These are phyloP conservation scores for Cyclotella atomus DNA, from an alignment of 108 stramenopile genomes.

Conservation along the genomic window DNA sequence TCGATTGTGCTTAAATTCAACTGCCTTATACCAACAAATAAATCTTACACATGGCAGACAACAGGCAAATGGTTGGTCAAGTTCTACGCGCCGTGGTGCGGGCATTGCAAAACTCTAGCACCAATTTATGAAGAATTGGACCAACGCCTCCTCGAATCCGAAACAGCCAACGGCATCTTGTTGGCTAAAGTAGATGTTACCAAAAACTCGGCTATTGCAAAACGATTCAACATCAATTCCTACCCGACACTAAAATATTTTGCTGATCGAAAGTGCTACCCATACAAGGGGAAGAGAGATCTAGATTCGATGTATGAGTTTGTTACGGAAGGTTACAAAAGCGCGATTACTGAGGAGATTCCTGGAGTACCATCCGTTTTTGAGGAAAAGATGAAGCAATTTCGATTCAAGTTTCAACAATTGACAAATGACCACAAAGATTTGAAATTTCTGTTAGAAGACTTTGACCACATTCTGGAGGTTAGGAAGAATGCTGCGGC, in stretches of 20 bases:
- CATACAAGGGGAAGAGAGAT: conserved; percentile 45
- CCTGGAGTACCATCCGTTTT: conserved; percentile 38
- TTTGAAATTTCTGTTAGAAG: conserved; percentile 45
- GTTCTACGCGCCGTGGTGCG: conserved; percentile 62
- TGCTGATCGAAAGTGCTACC: conserved; percentile 60
- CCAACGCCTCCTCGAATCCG: conserved; percentile 30
- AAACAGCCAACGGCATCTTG: conserved; percentile 48
- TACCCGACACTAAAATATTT: conserved; percentile 63
- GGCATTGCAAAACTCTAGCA: conserved; percentile 50
- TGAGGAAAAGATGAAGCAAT: conserved; percentile 41
- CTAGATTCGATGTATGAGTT: conserved; percentile 48
- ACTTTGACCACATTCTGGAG: conserved; percentile 59
- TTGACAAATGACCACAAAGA: conserved; percentile 33
- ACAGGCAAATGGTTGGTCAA: conserved; percentile 57
- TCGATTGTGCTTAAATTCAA: too few relatives aligned
- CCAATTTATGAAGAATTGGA: conserved; percentile 42
- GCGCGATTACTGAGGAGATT: conserved; percentile 23
- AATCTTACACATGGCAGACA: conserved; percentile 16
- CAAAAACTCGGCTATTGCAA: conserved; percentile 38
- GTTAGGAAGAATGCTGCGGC: conserved; percentile 62
- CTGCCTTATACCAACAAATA: too few relatives aligned
- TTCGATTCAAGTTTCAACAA: conserved; percentile 37
- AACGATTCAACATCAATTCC: conserved; percentile 53
- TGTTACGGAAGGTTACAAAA: conserved; percentile 50
- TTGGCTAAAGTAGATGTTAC: conserved; percentile 60